Conservation (phyloP, 768 basidiomycete genomes). For the Suillus hirtellus region DNA sequence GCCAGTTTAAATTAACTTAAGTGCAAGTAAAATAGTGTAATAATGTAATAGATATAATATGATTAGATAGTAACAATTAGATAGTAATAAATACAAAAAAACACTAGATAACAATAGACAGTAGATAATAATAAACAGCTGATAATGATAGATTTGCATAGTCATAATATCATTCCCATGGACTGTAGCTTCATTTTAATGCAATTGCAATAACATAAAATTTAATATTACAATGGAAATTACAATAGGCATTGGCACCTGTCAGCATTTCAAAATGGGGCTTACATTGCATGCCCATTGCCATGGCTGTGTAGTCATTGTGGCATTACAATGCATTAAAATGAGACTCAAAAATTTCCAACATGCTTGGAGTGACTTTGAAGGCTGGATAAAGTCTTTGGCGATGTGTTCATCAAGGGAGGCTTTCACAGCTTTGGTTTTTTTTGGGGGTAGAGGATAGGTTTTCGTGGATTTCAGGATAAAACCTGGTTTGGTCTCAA, state of each 20-base stretch:
- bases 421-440: too few species aligned
- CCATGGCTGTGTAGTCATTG: background rate
- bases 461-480: too few species aligned
- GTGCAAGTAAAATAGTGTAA: background rate
- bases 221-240: background rate
- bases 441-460: too few species aligned
- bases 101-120: background rate
- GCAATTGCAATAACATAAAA: background rate
- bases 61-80: background rate
- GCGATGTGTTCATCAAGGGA: too few species aligned
- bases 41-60: background rate
- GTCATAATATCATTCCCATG: background rate
- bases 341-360: background rate
- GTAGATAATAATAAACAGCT: background rate
- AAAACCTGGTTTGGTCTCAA: too few species aligned
- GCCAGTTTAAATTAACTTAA: background rate
- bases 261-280: background rate
- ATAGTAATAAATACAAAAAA: too few species aligned
- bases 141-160: background rate
- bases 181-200: background rate
- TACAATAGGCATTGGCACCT: background rate
- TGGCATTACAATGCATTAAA: background rate
- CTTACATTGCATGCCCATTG: background rate
- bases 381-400: too few species aligned
- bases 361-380: too few species aligned